A percentile compares a stretch with the other conserved stretches of the same genome.
Conservation (phyloP, 2,329 filamentous ascomycete genomes). For the Ophiostoma sp. region DNA sequence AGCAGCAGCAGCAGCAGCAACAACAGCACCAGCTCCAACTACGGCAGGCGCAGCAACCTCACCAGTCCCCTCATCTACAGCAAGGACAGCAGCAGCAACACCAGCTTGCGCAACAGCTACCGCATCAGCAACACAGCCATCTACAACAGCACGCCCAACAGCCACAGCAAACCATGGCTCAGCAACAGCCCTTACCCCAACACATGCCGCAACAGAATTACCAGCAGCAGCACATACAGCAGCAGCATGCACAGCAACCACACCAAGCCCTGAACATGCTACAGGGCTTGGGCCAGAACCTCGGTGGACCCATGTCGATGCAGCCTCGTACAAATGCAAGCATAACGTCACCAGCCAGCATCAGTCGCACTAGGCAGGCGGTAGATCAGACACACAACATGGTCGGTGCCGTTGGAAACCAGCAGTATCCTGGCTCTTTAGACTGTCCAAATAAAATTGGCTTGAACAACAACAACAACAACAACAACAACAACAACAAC, state of each 20-base stretch:
- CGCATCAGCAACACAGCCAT: slow-evolving; percentile 18
- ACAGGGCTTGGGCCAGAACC: slow-evolving; percentile 32
- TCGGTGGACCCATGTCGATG: slow-evolving; percentile 26
- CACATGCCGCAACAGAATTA: slow-evolving; percentile 29
- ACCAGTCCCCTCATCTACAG: slow-evolving; percentile 16
- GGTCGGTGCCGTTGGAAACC: background rate
- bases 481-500: slow-evolving; percentile 28
- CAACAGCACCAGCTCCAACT: slow-evolving; percentile 26
- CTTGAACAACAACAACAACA: slow-evolving; percentile 23
- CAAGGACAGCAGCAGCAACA: slow-evolving; percentile 15
- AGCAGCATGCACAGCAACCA: slow-evolving; percentile 29
- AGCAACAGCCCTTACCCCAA: slow-evolving; percentile 26
- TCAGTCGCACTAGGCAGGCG: slow-evolving; percentile 13
- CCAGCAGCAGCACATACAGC: slow-evolving; percentile 18
- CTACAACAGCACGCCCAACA: slow-evolving; percentile 16
- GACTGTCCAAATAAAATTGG: background rate
- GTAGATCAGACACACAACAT: slow-evolving; percentile 9
- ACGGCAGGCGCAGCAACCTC: slow-evolving; percentile 27
- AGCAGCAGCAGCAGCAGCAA: slow-evolving; percentile 13
- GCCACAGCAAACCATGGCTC: slow-evolving; percentile 9
- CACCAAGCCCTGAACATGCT: slow-evolving; percentile 33
- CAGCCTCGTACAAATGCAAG: slow-evolving; percentile 27
- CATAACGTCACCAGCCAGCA: slow-evolving; percentile 18
- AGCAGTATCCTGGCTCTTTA: background rate
- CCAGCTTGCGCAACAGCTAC: slow-evolving; percentile 15